A percentile compares a stretch with the other conserved stretches of the same genome.
Conservation (phyloP, 371 early-diverging fungal species). For the Rhizopus delemar region DNA sequence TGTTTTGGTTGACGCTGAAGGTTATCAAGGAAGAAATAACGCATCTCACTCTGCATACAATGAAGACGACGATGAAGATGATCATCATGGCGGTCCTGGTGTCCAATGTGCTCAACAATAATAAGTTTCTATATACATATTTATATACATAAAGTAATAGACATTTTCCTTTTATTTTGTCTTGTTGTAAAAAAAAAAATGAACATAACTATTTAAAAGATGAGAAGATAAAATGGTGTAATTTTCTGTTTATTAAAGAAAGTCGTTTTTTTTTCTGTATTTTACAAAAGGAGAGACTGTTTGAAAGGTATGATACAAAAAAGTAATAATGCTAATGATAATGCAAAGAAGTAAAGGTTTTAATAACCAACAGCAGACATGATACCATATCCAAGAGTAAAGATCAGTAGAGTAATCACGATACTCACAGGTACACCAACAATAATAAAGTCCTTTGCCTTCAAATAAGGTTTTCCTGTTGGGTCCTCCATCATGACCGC, state of each 20-base stretch:
- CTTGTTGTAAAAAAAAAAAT: neutral
- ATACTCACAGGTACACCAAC: slow-evolving; percentile 81
- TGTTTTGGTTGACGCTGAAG: slow-evolving; percentile 71
- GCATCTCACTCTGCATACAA: slow-evolving; percentile 49
- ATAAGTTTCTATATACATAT: neutral
- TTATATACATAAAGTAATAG: neutral
- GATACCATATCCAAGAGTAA: slow-evolving; percentile 78
- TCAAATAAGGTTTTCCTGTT: slow-evolving; percentile 83
- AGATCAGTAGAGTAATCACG: slow-evolving; percentile 66
- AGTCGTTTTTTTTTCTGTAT: neutral
- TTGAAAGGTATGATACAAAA: slow-evolving; percentile 2
- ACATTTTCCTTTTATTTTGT: neutral
- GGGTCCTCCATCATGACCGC: slow-evolving; percentile 92
- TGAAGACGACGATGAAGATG: slow-evolving; percentile 66
- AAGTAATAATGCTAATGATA: too few relatives aligned
- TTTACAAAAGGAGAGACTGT: neutral
- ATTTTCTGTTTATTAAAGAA: slow-evolving; percentile 3
- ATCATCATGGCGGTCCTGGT: slow-evolving; percentile 61
- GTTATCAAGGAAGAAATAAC: slow-evolving; percentile 57
- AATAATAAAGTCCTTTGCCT: slow-evolving; percentile 81
- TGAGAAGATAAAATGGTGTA: slow-evolving; percentile 42
- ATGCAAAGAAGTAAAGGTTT: neutral
- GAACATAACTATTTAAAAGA: slow-evolving; percentile 32
- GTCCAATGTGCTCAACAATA: slow-evolving; percentile 98
- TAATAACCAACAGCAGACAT: slow-evolving; percentile 63